phyloP scores from a whole-genome alignment of 306 rosid genomes.

The Myrica gale region DNA sequence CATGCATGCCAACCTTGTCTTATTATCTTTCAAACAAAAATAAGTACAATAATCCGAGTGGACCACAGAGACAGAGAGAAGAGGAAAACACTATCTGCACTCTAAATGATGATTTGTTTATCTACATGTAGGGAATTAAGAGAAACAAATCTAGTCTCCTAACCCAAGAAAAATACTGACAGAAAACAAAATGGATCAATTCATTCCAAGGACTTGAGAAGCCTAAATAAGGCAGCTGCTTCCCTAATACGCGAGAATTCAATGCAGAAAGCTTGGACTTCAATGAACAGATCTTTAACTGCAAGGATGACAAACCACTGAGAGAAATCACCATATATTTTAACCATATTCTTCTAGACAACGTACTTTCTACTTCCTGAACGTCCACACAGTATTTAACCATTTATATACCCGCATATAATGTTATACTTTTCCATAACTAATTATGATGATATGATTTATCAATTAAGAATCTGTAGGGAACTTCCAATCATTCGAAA shows the following conservation, averaged over 20 bases:
- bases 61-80: neutral
- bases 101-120: neutral
- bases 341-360: neutral
- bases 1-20: slow-evolving; percentile 4
- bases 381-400: no score
- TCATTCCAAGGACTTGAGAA: slow-evolving; percentile 83
- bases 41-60: neutral
- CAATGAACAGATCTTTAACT: slow-evolving; percentile 90
- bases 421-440: no score
- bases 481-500: neutral
- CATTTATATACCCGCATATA: no score
- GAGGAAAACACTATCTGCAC: neutral
- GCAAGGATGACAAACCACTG: slow-evolving; percentile 31
- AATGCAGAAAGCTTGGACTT: slow-evolving; percentile 93
- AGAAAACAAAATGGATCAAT: neutral
- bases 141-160: neutral
- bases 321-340: slow-evolving; percentile 25
- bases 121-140: slow-evolving; percentile 5
- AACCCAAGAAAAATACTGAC: neutral
- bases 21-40: neutral
- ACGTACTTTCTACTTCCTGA: neutral
- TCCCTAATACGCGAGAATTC: slow-evolving; percentile 92
- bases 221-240: slow-evolving; percentile 89
- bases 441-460: neutral
- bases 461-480: neutral